Evolutionary conservation across 495 filamentous ascomycete species (phyloP), one percentile per base, ranked within the genome.

Genomic region (Annulohypoxylon nitens): DNA sequence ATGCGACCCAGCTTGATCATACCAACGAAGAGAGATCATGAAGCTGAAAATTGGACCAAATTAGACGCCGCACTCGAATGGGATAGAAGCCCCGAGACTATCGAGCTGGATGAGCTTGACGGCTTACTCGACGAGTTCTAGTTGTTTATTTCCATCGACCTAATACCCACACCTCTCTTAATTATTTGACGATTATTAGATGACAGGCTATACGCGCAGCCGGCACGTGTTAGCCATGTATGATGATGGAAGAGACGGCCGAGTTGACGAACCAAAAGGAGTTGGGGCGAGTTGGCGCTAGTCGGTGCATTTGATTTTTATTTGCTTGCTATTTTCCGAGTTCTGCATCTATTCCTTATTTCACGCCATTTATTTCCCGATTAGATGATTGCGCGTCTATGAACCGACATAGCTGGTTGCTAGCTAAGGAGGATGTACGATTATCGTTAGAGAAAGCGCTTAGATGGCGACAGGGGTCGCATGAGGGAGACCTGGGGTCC

Each of bases 71-170:
- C 88, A 60, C 75, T 89, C 39, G 87, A 89, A 64, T 88, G 90
- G 81, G 92, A 94, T 70, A 83, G 90, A 67, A 95, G 91, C 79
- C 94, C 94, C 0, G 96, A 98, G 81, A 93, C 88, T 61, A 89
- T 99, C 58, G 93, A 93, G 81, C 86, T 99, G 37, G 92, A 97
- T 51, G 96, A 99, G 85, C 87, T 99, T 2, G 96, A 99, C 78
- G 90, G 94, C 65, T 87, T 98, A 83, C 88, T 99, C 79, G 86
- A 89, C 62, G 88, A 86, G 43, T 92, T 90, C 70, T 93, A 81
- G 86, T 65, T 36, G 18, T 30, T 12, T n/a, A 33, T n/a, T 20
- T 12, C 26, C 11, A 10, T 53, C 50, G 33, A 41, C 47, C n/a
- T 26, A 23, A 64, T 65, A 61, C 47, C 36, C 61, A 12, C 16